These are phyloP conservation scores for Malus hybrid DNA, from an alignment of 331 rosid species.

Conservation along the genomic window DNA sequence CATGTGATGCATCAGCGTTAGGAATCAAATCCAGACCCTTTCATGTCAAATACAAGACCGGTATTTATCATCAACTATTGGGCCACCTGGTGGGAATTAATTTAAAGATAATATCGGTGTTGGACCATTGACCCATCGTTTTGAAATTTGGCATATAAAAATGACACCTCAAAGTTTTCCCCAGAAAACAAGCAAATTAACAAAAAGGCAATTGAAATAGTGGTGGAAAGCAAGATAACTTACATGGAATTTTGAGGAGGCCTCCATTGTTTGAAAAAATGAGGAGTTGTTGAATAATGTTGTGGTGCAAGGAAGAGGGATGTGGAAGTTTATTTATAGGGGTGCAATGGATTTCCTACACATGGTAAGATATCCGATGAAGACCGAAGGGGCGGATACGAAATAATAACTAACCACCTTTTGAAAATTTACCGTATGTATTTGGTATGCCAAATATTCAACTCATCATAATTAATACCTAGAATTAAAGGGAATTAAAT, in stretches of 20 bases:
- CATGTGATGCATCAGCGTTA: fast-evolving
- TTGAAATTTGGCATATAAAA: not conserved
- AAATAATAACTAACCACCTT: too few species aligned
- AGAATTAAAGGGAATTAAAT: not conserved
- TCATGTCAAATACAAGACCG: fast-evolving
- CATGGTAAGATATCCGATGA: not conserved
- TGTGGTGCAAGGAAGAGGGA: not conserved
- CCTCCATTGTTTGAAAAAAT: not conserved
- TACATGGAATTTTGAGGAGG: not conserved
- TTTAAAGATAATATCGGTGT: too few species aligned
- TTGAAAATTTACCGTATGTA: too few species aligned
- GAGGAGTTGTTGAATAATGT: not conserved
- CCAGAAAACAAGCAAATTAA: not conserved
- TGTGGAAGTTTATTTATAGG: not conserved
- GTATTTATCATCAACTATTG: too few species aligned
- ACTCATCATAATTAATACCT: not conserved
- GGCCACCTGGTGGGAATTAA: too few species aligned
- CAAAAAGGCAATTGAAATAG: not conserved
- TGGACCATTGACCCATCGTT: not conserved
- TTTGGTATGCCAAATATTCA: too few species aligned
- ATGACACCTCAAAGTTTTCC: fast-evolving
- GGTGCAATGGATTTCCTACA: not conserved
- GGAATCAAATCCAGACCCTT: fast-evolving
- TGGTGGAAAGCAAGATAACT: not conserved
- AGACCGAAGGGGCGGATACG: not conserved